phyloP scores from a whole-genome alignment of 345 rosid species.

The Corchorus olitorius region DNA sequence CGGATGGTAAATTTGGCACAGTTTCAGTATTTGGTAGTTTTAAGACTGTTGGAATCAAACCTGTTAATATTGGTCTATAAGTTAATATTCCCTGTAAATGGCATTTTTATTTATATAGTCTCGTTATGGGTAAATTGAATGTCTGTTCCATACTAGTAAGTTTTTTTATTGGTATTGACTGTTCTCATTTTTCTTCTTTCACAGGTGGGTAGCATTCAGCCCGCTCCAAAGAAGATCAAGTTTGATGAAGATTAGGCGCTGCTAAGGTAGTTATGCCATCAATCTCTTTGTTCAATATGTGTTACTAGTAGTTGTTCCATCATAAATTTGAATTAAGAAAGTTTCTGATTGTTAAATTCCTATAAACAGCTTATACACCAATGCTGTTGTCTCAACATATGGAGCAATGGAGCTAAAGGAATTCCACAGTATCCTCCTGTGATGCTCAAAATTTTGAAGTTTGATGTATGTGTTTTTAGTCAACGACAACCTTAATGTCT shows the following conservation, averaged over 20 bases:
- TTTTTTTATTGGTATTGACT: not conserved
- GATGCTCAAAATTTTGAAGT: not conserved
- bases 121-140: not conserved
- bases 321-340: not conserved
- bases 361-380: not conserved
- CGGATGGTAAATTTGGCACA: too few species aligned
- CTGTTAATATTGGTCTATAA: not conserved
- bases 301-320: too few species aligned
- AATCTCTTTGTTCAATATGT: not conserved
- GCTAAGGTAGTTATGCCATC: not conserved
- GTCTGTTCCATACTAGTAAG: not conserved
- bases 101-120: not conserved
- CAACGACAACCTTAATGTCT: not conserved
- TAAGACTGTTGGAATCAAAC: not conserved
- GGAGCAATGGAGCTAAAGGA: not conserved
- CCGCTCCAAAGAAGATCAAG: slow-evolving; percentile 75
- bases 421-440: not conserved
- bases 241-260: slow-evolving; percentile 56
- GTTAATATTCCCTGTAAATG: not conserved
- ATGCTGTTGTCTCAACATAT: not conserved
- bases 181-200: slow-evolving; percentile 9
- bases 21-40: not conserved
- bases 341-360: not conserved
- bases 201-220: slow-evolving; percentile 64
- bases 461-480: slow-evolving; percentile 6